These are phyloP conservation scores for Davidsoniella eucalypti DNA, from an alignment of 2,329 filamentous ascomycete genomes.

Conservation along the genomic window DNA sequence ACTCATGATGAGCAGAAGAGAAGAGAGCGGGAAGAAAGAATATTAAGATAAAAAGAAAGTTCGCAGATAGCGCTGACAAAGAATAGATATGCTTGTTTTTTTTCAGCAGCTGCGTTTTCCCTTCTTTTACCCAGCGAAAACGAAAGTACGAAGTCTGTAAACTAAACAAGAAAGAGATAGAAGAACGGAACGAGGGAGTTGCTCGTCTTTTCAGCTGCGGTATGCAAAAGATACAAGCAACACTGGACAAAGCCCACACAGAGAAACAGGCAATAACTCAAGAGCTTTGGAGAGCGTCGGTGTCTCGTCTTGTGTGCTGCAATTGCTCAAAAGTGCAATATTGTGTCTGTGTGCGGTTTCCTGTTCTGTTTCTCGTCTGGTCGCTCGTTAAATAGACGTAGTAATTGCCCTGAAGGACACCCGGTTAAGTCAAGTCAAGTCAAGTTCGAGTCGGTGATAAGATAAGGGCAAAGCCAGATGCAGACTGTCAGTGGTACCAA, in stretches of 20 bases:
- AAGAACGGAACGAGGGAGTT: constrained; percentile 10
- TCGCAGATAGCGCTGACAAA: background rate
- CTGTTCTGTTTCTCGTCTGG: constrained; percentile 5
- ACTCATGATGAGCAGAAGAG: constrained; percentile 36
- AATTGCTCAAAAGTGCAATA: too few relatives aligned
- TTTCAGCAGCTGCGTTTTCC: too few relatives aligned
- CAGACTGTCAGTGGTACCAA: background rate
- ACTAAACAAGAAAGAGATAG: constrained; percentile 2
- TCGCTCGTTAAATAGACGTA: constrained; percentile 8
- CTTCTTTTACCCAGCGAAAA: constrained; percentile 1
- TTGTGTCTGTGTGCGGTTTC: background rate
- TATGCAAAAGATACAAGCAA: background rate
- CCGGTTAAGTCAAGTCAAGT: background rate
- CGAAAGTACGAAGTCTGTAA: constrained; percentile 1
- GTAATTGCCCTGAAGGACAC: constrained; percentile 14
- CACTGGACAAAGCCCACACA: constrained; percentile 1
- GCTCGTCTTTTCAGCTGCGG: background rate
- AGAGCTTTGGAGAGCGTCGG: background rate
- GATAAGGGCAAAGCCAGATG: background rate
- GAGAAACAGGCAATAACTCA: constrained; percentile 6
- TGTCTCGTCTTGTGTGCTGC: background rate
- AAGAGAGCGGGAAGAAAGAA: background rate
- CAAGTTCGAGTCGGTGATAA: constrained; percentile 3
- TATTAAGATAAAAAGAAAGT: background rate
- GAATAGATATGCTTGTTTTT: background rate